Percentiles rank a stretch among this genome's conserved stretches.
These are phyloP conservation scores for Sugiyamaella mastotermitis DNA, from an alignment of 805 yeast genomes.

Conservation along the genomic window DNA sequence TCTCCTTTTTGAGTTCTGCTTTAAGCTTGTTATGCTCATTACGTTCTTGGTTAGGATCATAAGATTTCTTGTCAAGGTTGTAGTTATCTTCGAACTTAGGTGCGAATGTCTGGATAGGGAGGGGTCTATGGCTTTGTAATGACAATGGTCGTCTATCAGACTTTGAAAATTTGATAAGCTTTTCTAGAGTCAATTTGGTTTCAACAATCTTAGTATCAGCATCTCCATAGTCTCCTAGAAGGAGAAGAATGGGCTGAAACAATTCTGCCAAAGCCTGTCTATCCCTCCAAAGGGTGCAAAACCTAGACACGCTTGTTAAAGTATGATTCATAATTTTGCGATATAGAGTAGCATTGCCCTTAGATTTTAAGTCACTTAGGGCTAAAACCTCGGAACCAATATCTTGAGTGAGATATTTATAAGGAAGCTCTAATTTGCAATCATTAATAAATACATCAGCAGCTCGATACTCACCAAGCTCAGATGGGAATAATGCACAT, in stretches of 20 bases:
- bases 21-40: constrained; percentile 79
- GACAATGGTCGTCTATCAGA: constrained; percentile 62
- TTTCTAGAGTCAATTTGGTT: constrained; percentile 23
- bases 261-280: constrained; percentile 57
- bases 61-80: constrained; percentile 91
- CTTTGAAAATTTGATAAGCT: constrained; percentile 43
- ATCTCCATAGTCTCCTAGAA: constrained; percentile 38
- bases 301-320: constrained; percentile 3
- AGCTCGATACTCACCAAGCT: neutral
- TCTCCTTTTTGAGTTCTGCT: constrained; percentile 84
- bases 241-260: constrained; percentile 38
- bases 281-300: constrained; percentile 49
- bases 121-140: constrained; percentile 76
- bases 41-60: constrained; percentile 75
- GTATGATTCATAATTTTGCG: neutral
- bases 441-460: neutral
- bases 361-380: neutral
- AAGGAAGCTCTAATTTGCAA: neutral
- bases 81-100: constrained; percentile 95
- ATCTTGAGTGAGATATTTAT: neutral
- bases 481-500: neutral
- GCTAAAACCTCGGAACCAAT: neutral
- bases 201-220: neutral
- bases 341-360: neutral
- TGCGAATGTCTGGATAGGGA: constrained; percentile 76